Percentiles rank a stretch among this genome's conserved stretches.
Conservation (phyloP, 163 green algal genomes). For the Volvox carteri region DNA sequence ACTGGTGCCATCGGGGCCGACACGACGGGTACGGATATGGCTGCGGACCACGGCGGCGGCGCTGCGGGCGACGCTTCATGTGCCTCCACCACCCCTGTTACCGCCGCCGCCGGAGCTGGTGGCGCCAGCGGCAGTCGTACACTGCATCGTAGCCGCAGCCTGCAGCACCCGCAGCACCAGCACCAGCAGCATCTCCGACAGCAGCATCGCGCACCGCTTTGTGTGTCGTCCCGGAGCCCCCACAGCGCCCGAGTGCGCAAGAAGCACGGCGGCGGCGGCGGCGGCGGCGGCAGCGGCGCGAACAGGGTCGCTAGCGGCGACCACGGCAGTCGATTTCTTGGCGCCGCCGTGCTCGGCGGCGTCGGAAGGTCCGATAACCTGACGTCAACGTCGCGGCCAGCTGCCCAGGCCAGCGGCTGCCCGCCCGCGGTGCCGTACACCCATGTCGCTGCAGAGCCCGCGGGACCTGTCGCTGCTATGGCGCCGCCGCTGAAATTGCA, state of each 20-base stretch:
- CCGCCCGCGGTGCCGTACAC: background rate
- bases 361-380: background rate
- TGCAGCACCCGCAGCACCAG: background rate
- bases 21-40: too few relatives aligned
- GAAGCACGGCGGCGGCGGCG: background rate
- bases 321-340: background rate
- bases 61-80: too few relatives aligned
- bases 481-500: background rate
- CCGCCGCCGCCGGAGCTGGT: background rate
- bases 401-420: too few relatives aligned
- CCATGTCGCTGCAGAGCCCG: background rate
- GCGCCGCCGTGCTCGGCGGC: background rate
- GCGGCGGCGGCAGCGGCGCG: background rate
- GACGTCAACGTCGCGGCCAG: too few relatives aligned
- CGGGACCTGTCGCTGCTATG: background rate
- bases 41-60: too few relatives aligned
- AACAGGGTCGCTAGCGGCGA: background rate
- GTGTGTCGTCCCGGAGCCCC: background rate
- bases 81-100: too few relatives aligned
- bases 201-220: background rate
- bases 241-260: background rate
- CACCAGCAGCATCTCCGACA: background rate
- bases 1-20: background rate
- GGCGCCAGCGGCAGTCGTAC: background rate
- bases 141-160: background rate